Evolutionary conservation across 2,329 filamentous ascomycete genomes (phyloP), one percentile per base, ranked within the genome.

Genomic region (Botrytis fragariae): DNA sequence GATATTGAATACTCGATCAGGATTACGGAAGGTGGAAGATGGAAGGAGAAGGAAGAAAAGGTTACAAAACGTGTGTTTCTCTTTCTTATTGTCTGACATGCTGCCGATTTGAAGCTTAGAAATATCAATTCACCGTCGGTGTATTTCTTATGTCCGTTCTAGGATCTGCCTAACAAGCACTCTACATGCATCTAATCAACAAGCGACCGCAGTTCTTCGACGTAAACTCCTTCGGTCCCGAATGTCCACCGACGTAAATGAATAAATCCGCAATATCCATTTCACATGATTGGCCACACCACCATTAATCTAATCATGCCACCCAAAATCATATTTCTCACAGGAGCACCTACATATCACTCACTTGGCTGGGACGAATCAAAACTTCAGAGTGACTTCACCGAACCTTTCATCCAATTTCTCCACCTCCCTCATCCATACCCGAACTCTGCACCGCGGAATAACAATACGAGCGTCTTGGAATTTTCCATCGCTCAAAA

Each of bases 301-400:
- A 29, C 45, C 45, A 9, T 37, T 45, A 54, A 51, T 22, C 42
- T 22, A 35, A 69, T 10, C 32, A 74, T 74, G 74, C 7, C 72
- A 16, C 67, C 68, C 54, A 54, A 69, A 32, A 20, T 74, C 18
- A 25, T 72, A 48, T 60, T 75, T 10, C 68, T 74, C n/a, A 62
- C 63, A 18, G 74, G 75, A 35, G 90, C 91, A n/a, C 92, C 92
- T 3, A 81, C 85, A 48, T 79, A 82, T 44, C 82, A 81, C 16
- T 81, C 83, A 37, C 83, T 93, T 35, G 81, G 85, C 59, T 92
- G 90, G 87, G 80, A 85, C 63, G 80, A 86, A 20, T 77, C 82
- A 1, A 77, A 80, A n/a, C 84, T 93, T 57, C 82, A 90, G 29
- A 78, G 84, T 12, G 79, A 80, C 20, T 87, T 88, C 76, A 77